Conservation (phyloP, 78 protist genomes). For the Isochrysis galbana region DNA sequence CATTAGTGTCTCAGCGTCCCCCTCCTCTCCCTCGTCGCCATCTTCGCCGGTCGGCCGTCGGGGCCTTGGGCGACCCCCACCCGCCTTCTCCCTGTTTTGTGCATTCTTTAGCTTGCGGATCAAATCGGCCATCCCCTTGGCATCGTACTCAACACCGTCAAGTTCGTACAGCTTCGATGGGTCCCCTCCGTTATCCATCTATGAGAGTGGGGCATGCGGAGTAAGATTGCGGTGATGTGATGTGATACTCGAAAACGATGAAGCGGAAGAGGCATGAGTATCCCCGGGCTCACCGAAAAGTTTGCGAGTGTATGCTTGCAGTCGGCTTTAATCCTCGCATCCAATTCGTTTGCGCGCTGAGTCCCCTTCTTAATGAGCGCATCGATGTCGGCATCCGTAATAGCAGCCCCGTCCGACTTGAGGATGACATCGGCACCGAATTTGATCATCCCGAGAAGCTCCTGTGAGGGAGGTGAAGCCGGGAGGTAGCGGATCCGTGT, state of each 20-base stretch:
- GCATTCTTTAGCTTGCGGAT: neutral
- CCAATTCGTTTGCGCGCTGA: neutral
- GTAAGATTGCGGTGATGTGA: no score
- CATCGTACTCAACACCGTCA: neutral
- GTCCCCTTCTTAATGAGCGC: constrained; percentile 70
- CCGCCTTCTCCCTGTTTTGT: no score
- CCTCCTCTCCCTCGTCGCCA: neutral
- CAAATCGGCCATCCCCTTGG: neutral
- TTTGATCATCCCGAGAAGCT: neutral
- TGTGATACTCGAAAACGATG: no score
- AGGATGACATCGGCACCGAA: neutral
- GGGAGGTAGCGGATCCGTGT: no score
- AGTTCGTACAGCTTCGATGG: neutral
- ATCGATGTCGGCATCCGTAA: constrained; percentile 71
- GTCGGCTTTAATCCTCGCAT: neutral
- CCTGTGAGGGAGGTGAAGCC: constrained; percentile 3
- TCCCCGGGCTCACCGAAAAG: neutral
- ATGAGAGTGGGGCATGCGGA: no score
- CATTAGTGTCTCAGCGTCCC: neutral
- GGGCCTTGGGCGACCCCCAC: no score
- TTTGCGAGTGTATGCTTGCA: neutral
- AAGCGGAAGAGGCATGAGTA: no score
- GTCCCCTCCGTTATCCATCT: no score
- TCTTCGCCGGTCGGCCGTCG: no score
- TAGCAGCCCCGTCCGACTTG: neutral